A percentile compares a stretch with the other conserved stretches of the same genome.
Conservation (phyloP, 352 stramenopile genomes). For the Elongisporangium prolatum region DNA sequence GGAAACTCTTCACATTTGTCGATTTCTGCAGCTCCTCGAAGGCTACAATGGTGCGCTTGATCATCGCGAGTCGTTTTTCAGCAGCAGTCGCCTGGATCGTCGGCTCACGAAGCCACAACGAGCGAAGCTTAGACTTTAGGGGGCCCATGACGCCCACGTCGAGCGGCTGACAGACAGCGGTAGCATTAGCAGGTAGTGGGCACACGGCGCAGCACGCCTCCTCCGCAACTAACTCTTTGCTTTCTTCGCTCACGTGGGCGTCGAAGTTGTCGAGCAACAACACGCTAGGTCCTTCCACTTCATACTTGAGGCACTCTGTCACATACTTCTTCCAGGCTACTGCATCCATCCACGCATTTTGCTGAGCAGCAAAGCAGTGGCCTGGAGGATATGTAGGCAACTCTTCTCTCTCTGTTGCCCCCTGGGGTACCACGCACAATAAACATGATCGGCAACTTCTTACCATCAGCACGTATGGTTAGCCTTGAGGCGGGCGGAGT, state of each 20-base stretch:
- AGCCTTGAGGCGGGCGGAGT: slow-evolving; percentile 7
- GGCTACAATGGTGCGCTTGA: too few species aligned
- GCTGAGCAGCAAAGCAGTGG: too few species aligned
- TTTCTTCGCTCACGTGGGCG: slow-evolving; percentile 14
- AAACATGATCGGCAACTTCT: slow-evolving; percentile 13
- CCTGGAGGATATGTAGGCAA: too few species aligned
- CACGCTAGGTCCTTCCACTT: not conserved
- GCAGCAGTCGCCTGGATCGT: too few species aligned
- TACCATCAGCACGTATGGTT: slow-evolving; percentile 6
- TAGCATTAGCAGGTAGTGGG: slow-evolving; percentile 16
- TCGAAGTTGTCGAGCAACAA: slow-evolving; percentile 26
- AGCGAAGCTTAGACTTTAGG: slow-evolving; percentile 17
- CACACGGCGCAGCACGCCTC: slow-evolving; percentile 18
- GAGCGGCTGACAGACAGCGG: slow-evolving; percentile 15
- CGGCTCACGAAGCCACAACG: slow-evolving; percentile 6
- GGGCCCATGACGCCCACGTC: slow-evolving; percentile 20
- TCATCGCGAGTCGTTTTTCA: too few species aligned
- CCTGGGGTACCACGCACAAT: slow-evolving; percentile 13
- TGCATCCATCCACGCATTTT: too few species aligned
- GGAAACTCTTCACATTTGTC: too few species aligned
- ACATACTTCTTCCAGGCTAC: slow-evolving; percentile 12
- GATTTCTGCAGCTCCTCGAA: too few species aligned
- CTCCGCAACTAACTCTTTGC: slow-evolving; percentile 6
- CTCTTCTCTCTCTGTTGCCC: slow-evolving; percentile 10
- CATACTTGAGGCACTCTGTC: too few species aligned